Conservation (phyloP, 495 filamentous ascomycete species). For the Lasiosphaeria miniovina region DNA sequence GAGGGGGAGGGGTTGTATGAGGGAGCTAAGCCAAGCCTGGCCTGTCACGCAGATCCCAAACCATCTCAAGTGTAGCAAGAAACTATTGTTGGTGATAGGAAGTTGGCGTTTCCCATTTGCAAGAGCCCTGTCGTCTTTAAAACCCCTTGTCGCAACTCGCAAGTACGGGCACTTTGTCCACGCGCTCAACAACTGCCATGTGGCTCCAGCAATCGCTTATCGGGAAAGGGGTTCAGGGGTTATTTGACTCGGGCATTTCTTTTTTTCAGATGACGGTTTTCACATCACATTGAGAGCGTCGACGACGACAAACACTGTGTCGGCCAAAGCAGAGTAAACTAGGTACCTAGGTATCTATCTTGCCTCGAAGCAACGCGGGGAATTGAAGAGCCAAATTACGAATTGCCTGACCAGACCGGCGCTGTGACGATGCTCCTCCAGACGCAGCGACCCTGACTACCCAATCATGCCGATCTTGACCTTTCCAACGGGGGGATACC, state of each 20-base stretch:
- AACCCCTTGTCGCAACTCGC: too few relatives aligned
- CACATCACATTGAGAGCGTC: not conserved
- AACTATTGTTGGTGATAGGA: not conserved
- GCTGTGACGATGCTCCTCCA: too few relatives aligned
- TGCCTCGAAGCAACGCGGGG: not conserved
- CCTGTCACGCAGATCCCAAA: not conserved
- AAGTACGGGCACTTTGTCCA: too few relatives aligned
- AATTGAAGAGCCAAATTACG: too few relatives aligned
- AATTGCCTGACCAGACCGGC: too few relatives aligned
- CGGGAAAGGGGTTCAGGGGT: not conserved
- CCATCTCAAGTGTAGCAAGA: not conserved
- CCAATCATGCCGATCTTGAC: too few relatives aligned
- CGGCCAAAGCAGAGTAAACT: not conserved
- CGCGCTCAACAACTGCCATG: too few relatives aligned
- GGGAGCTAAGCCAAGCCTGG: not conserved
- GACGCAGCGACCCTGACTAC: too few relatives aligned
- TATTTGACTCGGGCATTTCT: not conserved
- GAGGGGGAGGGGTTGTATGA: not conserved
- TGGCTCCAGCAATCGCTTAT: not conserved
- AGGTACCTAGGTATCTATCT: not conserved
- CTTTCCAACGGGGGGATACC: too few relatives aligned
- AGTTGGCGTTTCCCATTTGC: not conserved
- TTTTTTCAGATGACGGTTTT: not conserved
- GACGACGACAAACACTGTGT: too few relatives aligned
- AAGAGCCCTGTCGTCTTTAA: not conserved